Conservation (phyloP, 768 basidiomycete genomes). For the Termitomyces heimii region DNA sequence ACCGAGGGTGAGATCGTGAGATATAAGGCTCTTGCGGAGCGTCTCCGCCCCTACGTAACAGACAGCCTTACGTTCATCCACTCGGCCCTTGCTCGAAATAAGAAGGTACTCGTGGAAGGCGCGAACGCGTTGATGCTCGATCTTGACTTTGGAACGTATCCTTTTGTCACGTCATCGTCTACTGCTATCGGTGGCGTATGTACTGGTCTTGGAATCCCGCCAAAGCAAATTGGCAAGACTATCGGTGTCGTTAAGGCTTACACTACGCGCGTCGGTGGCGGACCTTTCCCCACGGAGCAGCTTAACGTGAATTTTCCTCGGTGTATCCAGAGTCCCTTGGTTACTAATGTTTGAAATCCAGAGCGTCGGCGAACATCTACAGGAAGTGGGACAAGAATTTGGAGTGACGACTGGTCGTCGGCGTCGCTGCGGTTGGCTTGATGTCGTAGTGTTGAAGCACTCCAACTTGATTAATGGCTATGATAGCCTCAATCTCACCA, state of each 20-base stretch:
- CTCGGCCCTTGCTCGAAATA: slow-evolving; percentile 65
- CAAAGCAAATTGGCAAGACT: slow-evolving; percentile 76
- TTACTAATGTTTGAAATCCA: slow-evolving; percentile 21
- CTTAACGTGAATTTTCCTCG: slow-evolving; percentile 56
- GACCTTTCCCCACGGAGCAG: slow-evolving; percentile 96
- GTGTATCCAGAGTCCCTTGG: not conserved
- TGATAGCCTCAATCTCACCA: slow-evolving; percentile 89
- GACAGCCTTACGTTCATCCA: slow-evolving; percentile 88
- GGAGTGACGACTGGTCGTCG: slow-evolving; percentile 91
- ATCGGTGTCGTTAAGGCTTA: slow-evolving; percentile 98
- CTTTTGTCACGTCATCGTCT: slow-evolving; percentile 92
- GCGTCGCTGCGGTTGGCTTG: slow-evolving; percentile 95
- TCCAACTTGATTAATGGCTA: slow-evolving; percentile 96
- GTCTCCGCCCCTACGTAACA: slow-evolving; percentile 81
- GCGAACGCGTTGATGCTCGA: slow-evolving; percentile 99
- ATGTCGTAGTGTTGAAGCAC: slow-evolving; percentile 91
- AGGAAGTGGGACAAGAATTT: slow-evolving; percentile 90
- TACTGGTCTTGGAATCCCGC: slow-evolving; percentile 96
- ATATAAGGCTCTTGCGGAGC: slow-evolving; percentile 84
- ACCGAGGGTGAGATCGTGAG: slow-evolving; percentile 93
- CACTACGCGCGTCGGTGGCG: slow-evolving; percentile 97
- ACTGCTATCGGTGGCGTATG: slow-evolving; percentile 94
- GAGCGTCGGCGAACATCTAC: slow-evolving; percentile 81
- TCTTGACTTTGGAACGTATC: slow-evolving; percentile 96
- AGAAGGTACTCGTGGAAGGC: slow-evolving; percentile 89